Conservation (phyloP, 306 rosid genomes). For the Corylus heterophylla region DNA sequence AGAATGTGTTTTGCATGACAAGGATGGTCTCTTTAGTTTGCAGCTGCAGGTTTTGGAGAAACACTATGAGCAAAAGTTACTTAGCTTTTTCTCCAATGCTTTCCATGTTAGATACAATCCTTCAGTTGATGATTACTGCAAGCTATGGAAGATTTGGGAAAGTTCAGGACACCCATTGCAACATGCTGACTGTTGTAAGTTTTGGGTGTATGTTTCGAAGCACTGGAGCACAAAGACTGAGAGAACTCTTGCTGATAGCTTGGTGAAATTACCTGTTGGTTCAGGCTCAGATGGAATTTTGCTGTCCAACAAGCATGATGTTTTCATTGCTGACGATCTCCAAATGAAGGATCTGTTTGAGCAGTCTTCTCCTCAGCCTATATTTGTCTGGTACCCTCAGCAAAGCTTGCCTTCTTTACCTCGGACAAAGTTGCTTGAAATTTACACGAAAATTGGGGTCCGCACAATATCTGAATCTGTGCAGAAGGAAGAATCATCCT, state of each 20-base stretch:
- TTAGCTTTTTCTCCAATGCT: slow-evolving; percentile 45
- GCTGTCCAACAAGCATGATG: slow-evolving; percentile 47
- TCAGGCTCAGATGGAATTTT: slow-evolving; percentile 35
- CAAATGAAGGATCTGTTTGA: slow-evolving; percentile 60
- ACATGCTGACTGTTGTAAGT: slow-evolving; percentile 50
- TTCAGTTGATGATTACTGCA: slow-evolving; percentile 50
- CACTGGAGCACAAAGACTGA: slow-evolving; percentile 31
- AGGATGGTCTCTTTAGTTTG: slow-evolving; percentile 51
- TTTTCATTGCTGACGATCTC: slow-evolving; percentile 68
- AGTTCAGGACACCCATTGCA: slow-evolving; percentile 36
- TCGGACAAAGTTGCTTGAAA: slow-evolving; percentile 39
- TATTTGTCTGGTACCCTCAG: slow-evolving; percentile 79
- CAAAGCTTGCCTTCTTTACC: slow-evolving; percentile 35
- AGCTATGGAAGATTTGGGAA: slow-evolving; percentile 74
- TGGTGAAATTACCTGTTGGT: slow-evolving; percentile 57
- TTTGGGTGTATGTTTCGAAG: slow-evolving; percentile 53
- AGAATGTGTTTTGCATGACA: slow-evolving; percentile 54
- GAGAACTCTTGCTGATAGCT: slow-evolving; percentile 33
- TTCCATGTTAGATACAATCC: slow-evolving; percentile 46
- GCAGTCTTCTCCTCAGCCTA: slow-evolving; percentile 19
- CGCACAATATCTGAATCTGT: slow-evolving; percentile 55
- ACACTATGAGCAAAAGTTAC: slow-evolving; percentile 33
- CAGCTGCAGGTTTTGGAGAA: slow-evolving; percentile 45
- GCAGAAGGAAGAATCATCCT: slow-evolving; percentile 37
- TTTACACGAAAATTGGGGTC: slow-evolving; percentile 59